Base-by-base conservation (phyloP, 805 yeast genomes). In the Hanseniaspora thailandica region DNA sequence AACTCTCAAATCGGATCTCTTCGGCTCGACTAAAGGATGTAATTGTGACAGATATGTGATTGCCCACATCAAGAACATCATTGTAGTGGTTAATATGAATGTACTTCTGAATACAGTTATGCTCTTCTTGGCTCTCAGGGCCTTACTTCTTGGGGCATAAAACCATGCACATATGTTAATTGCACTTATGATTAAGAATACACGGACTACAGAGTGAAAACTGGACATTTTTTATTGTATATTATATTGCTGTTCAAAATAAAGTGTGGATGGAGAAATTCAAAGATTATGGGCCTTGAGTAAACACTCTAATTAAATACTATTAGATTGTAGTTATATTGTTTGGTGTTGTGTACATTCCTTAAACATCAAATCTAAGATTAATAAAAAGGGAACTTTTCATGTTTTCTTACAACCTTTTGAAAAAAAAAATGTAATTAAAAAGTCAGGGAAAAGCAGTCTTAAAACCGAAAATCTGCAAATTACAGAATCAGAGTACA, bases 51-150 rank as follows among this genome's bases (percentile, higher is more conserved):
- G 72, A 64, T 87, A 88, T 7, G 97, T 88, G 62, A 88, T 81
- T 31, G 96, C 97, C 94, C 94, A 85, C 89, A 85, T 82, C 63
- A 85, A 71, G 66, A 76, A 85, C 71, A 85, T 81, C 89, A 85
- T 81, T 22, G 86, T 76, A 60, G 85, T 66, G 8, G 86, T 76
- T 57, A 85, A 71, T 47, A 81, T 78, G 39, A 68, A 81, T 22
- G 86, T 80, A 58, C 84, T 79, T 70, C 88, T 76, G 86, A 87
- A 78, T 52, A 78, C 82, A 41, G 86, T 80, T 68, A 75, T 77
- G 66, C 87, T 84, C 25, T 53, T 53, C 35, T 53, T 53, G 10
- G 23, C 30, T 43, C 54, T 50, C 20, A 50, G 35, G 13, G 47
- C 26, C 12, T 17, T 17, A 28, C 82, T 77, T 68, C 83, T 82